Evolutionary conservation across 2,329 filamentous ascomycete genomes (phyloP).

Genomic region (Lasiodiplodia hormozganensis): DNA sequence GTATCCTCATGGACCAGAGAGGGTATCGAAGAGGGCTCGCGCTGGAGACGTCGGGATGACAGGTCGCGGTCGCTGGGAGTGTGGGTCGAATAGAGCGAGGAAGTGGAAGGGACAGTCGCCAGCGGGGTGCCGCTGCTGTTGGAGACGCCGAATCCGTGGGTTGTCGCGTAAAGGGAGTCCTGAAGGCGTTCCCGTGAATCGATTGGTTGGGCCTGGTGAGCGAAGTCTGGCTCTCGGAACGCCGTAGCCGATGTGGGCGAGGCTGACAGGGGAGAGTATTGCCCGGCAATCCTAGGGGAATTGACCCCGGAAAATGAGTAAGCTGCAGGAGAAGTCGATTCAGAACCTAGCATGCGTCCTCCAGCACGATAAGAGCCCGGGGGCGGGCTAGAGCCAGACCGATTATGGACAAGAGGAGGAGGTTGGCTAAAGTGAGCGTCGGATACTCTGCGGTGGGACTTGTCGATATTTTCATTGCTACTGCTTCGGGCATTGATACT

Average conservation of each 20-base stretch:
- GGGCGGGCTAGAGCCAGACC: constrained; percentile 40
- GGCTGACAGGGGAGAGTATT: constrained; percentile 44
- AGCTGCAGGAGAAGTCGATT: constrained; percentile 43
- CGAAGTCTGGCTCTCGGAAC: constrained; percentile 36
- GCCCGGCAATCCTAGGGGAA: constrained; percentile 42
- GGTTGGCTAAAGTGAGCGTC: constrained; percentile 37
- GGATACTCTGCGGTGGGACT: constrained; percentile 39
- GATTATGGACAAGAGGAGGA: constrained; percentile 33
- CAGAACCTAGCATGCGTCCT: constrained; percentile 39
- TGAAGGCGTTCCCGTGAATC: constrained; percentile 21
- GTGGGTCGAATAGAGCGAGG: constrained; percentile 12
- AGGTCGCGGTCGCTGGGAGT: constrained; percentile 33
- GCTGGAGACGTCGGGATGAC: constrained; percentile 41
- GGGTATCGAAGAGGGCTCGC: constrained; percentile 42
- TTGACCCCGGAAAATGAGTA: constrained; percentile 42
- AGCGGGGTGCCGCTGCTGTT: neutral
- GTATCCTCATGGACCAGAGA: constrained; percentile 46
- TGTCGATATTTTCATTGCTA: constrained; percentile 42
- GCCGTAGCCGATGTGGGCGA: constrained; percentile 42
- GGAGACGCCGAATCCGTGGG: neutral
- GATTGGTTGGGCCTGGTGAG: constrained; percentile 30
- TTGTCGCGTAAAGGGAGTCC: constrained; percentile 5
- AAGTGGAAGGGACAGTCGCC: neutral
- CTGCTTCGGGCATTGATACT: constrained; percentile 41
- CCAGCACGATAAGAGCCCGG: constrained; percentile 38